Evolutionary conservation across 257 asterid species (phyloP), one percentile per base, ranked within the genome.

Genomic region (Primulina huaijiensis): DNA sequence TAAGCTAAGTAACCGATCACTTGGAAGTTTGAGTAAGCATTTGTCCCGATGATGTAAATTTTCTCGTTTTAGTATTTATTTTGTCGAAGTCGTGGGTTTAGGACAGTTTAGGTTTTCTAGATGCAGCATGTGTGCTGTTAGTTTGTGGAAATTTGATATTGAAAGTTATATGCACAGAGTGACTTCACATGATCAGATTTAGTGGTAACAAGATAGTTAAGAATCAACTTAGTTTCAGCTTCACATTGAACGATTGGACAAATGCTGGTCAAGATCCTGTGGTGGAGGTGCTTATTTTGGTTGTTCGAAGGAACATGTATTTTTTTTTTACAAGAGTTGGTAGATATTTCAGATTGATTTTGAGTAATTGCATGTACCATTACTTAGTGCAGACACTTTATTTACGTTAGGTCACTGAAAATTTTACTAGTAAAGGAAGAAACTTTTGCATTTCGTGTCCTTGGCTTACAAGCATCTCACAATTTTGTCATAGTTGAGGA

Each of bases 401-500:
- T 16, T 14, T 21, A 50, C 8, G 21, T 50, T 16, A 50, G 1
- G 21, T 50, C 6, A 25, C 23, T 12, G 57, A 17, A 20, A 56
- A 52, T 8, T 25, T 33, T 20, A 14, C 23, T 37, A 23, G 62
- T 14, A 50, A 31, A 62, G 21, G 46, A 66, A 60, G 19, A 34
- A 65, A 14, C 6, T 50, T 67, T 57, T 58, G 56, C 52, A 19
- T 59, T 53, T 14, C 58, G 35, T 64, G 68, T 38, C 17, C 29
- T 58, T 72, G 62, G 30, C 67, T 75, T 33, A 58, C 68, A 58
- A 70, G 63, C 33, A 46, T 55, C 50, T 10, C 40, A 23, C 64
- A 75, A 50, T 70, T 64, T 65, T 78, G n/a, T 74, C 70, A 65
- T 88, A 94, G 99, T 94, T 82, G 98, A 94, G 93, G 99, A 94